These are phyloP conservation scores for Lasiodiplodia citricola DNA, from an alignment of 2,329 filamentous ascomycete species.

Conservation along the genomic window DNA sequence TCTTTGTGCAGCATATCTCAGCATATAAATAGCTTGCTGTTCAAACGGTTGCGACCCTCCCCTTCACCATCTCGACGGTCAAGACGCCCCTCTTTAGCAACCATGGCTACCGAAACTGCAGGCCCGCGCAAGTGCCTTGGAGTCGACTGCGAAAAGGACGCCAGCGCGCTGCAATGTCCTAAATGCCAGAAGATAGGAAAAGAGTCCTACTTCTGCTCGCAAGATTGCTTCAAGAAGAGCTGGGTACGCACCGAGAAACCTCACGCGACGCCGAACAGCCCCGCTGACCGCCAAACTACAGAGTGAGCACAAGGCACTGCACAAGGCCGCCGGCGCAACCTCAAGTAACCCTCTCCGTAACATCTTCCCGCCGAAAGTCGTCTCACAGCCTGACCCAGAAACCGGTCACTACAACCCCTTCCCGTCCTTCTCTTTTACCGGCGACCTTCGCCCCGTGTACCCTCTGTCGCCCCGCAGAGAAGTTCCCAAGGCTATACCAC, in stretches of 20 bases:
- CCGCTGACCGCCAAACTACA: constrained; percentile 44
- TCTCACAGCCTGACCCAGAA: constrained; percentile 90
- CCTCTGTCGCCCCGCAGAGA: constrained; percentile 45
- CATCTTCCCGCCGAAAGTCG: constrained; percentile 76
- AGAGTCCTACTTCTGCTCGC: constrained; percentile 95
- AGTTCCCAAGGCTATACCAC: constrained; percentile 78
- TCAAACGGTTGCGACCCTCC: not conserved
- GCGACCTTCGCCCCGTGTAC: constrained; percentile 83
- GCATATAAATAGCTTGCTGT: not conserved
- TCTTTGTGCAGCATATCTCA: not conserved
- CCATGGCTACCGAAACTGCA: constrained; percentile 42
- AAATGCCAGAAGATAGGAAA: constrained; percentile 90
- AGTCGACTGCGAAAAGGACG: constrained; percentile 83
- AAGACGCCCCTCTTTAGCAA: not conserved
- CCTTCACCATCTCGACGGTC: not conserved
- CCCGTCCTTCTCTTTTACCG: constrained; percentile 83
- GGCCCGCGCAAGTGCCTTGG: constrained; percentile 76
- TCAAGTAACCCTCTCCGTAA: constrained; percentile 71
- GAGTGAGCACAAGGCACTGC: constrained; percentile 80
- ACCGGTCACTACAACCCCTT: constrained; percentile 92
- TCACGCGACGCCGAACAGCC: constrained; percentile 33
- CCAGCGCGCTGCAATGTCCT: constrained; percentile 86
- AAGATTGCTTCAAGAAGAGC: constrained; percentile 98
- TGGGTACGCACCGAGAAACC: constrained; percentile 70
- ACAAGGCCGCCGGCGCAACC: constrained; percentile 70